Evolutionary conservation across 208 protist species (phyloP).

Genomic region (Lotmaria passim): DNA sequence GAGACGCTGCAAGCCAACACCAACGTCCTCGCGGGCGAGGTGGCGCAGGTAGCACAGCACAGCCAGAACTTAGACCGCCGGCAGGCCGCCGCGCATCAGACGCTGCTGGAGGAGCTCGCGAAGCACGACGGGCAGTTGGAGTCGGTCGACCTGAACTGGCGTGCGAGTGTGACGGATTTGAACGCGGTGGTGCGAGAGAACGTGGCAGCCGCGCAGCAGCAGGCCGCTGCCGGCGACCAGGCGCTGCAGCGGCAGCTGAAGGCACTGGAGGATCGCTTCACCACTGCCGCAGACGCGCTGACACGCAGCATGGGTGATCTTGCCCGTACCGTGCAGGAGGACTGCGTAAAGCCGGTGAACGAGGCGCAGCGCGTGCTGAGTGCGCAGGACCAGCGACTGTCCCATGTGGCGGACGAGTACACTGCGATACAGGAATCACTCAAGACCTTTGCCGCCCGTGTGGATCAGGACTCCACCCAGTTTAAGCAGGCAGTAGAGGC

Average conservation of each 20-base stretch:
- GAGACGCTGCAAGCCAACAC: conserved; percentile 56
- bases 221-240: conserved; percentile 37
- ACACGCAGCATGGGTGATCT: conserved; percentile 40
- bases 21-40: conserved; percentile 56
- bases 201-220: conserved; percentile 30
- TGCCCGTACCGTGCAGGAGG: conserved; percentile 32
- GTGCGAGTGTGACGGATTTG: conserved; percentile 70
- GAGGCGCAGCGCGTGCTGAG: conserved; percentile 35
- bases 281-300: conserved; percentile 27
- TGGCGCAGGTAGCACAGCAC: conserved; percentile 62
- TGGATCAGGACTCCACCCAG: conserved; percentile 63
- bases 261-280: conserved; percentile 44
- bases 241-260: conserved; percentile 48
- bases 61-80: conserved; percentile 62
- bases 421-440: conserved; percentile 53
- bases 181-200: conserved; percentile 48
- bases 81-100: conserved; percentile 63
- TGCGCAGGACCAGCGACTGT: conserved; percentile 38
- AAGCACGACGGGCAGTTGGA: conserved; percentile 79
- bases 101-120: conserved; percentile 67
- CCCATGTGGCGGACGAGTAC: conserved; percentile 40
- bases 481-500: conserved; percentile 66
- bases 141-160: conserved; percentile 78
- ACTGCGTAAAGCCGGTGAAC: conserved; percentile 49
- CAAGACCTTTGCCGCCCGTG: conserved; percentile 42